These are phyloP conservation scores for Fragilariopsis cylindrus DNA, from an alignment of 108 stramenopile genomes.

Conservation along the genomic window DNA sequence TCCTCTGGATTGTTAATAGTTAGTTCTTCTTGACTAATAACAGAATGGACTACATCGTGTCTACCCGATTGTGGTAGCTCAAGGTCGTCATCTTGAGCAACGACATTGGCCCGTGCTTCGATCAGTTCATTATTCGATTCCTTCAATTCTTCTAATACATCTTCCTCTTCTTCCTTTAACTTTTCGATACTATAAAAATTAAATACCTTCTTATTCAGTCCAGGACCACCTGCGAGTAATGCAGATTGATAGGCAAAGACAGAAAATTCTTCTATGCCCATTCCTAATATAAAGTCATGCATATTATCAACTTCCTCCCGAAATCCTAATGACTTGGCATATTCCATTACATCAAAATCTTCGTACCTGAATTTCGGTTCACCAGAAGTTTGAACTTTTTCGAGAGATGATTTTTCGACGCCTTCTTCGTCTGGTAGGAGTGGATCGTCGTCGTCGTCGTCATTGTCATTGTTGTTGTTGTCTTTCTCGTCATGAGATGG, in stretches of 20 bases:
- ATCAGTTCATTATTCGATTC: slow-evolving; percentile 54
- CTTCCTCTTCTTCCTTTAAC: slow-evolving; percentile 61
- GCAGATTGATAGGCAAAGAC: slow-evolving; percentile 63
- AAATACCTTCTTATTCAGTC: slow-evolving; percentile 39
- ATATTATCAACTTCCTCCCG: slow-evolving; percentile 18
- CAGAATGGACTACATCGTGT: background rate
- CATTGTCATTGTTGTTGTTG: slow-evolving; percentile 1
- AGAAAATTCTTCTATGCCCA: slow-evolving; percentile 77
- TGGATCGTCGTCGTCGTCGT: background rate
- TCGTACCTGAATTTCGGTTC: slow-evolving; percentile 10
- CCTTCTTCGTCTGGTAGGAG: background rate
- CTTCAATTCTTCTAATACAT: slow-evolving; percentile 45
- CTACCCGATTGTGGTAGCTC: background rate
- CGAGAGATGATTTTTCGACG: background rate
- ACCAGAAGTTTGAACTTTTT: background rate
- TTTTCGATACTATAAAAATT: slow-evolving; percentile 47
- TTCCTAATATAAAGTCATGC: slow-evolving; percentile 12
- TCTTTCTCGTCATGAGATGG: background rate
- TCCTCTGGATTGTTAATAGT: too few species aligned
- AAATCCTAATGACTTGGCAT: slow-evolving; percentile 25
- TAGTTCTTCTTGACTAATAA: background rate
- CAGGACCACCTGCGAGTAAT: slow-evolving; percentile 22
- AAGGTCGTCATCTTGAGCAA: background rate
- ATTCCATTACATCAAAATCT: slow-evolving; percentile 14
- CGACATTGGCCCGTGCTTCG: slow-evolving; percentile 15